Evolutionary conservation across 164 flowering plant genomes (phyloP).

Genomic region (Kalanchoe fedtschenkoi): DNA sequence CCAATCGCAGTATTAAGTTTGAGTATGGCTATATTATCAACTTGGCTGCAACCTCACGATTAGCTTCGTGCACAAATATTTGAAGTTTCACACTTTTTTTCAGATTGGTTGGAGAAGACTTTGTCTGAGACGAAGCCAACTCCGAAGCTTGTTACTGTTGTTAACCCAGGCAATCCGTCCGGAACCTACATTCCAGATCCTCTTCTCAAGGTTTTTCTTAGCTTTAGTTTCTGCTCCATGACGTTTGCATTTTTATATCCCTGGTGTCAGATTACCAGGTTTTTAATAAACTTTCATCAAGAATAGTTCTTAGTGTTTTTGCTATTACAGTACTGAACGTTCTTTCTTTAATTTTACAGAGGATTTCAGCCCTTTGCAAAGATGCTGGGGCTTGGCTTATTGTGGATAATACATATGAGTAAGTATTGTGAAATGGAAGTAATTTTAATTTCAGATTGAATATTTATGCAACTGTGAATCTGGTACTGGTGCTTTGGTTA

Average conservation of each 20-base stretch:
- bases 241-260: too few species aligned
- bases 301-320: background rate
- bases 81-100: background rate
- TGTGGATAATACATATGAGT: conserved; percentile 76
- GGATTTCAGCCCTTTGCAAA: conserved; percentile 55
- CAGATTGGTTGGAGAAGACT: conserved; percentile 61
- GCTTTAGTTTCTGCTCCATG: too few species aligned
- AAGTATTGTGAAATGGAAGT: conserved; percentile 17
- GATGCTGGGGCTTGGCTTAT: conserved; percentile 69
- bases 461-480: too few species aligned
- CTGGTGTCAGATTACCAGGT: too few species aligned
- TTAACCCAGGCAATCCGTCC: conserved; percentile 78
- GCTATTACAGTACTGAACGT: background rate
- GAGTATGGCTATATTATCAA: too few species aligned
- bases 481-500: background rate
- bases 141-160: conserved; percentile 68
- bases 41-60: background rate
- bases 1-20: too few species aligned
- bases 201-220: conserved; percentile 54
- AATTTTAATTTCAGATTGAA: too few species aligned
- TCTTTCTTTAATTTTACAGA: conserved; percentile 22
- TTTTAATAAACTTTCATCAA: too few species aligned
- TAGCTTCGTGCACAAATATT: background rate
- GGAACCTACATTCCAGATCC: conserved; percentile 66
- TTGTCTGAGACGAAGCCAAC: conserved; percentile 39